Percentiles rank a stretch among this genome's conserved stretches.
phyloP scores from a whole-genome alignment of 208 protist genomes.

The Trypanosoma avium region DNA sequence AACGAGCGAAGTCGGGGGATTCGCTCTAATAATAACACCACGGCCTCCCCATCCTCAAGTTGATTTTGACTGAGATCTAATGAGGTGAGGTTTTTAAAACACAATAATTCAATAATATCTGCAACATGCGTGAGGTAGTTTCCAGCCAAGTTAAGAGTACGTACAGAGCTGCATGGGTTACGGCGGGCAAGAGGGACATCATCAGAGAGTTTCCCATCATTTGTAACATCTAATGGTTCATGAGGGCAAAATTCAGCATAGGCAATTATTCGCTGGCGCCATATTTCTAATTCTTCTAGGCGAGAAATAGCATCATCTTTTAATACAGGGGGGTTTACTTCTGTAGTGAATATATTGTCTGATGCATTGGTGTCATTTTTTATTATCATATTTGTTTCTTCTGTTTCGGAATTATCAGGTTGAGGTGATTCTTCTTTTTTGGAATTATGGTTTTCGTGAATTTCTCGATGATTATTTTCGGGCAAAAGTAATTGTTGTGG shows the following conservation, averaged over 20 bases:
- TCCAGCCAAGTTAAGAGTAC: conserved; percentile 71
- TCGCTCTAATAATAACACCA: conserved; percentile 81
- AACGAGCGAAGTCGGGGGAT: conserved; percentile 81
- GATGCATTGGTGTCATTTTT: not conserved
- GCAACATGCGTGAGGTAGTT: conserved; percentile 74
- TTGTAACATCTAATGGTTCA: conserved; percentile 13
- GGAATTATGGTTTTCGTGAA: too few species aligned
- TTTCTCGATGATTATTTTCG: too few species aligned
- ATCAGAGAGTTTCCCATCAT: conserved; percentile 18
- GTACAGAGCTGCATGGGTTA: conserved; percentile 77
- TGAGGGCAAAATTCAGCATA: conserved; percentile 41
- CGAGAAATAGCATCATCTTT: conserved; percentile 18
- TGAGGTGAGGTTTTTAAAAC: conserved; percentile 61
- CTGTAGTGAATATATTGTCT: not conserved
- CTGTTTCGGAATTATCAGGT: too few species aligned
- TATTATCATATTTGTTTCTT: too few species aligned
- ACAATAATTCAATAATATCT: conserved; percentile 66
- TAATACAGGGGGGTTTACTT: not conserved
- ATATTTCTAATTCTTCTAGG: conserved; percentile 29
- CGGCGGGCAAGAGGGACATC: conserved; percentile 33
- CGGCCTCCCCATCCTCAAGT: conserved; percentile 73
- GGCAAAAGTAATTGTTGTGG: too few species aligned
- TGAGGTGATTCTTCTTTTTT: too few species aligned
- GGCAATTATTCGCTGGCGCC: conserved; percentile 28
- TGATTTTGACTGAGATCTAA: conserved; percentile 93